Conservation (phyloP, 495 filamentous ascomycete species). For the Cryomyces antarcticus region DNA sequence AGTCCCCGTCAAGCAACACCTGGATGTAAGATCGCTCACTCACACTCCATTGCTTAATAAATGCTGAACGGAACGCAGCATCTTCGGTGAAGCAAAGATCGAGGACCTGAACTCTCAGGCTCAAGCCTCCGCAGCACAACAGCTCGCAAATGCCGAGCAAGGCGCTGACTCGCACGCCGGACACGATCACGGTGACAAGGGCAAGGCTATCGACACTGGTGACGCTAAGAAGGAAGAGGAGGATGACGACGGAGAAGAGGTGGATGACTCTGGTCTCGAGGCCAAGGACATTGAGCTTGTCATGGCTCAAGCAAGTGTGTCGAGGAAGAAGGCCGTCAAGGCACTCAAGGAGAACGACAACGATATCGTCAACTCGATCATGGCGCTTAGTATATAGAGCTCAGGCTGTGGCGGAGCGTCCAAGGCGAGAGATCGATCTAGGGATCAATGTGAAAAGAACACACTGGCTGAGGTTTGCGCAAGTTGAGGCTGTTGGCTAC, state of each 20-base stretch:
- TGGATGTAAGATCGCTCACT: conserved; percentile 59
- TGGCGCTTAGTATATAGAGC: conserved; percentile 86
- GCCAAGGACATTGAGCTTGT: conserved; percentile 98
- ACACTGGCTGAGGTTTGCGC: no score
- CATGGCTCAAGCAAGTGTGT: conserved; percentile 93
- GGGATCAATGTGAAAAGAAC: no score
- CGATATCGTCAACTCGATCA: conserved; percentile 99
- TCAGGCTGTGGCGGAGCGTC: not conserved
- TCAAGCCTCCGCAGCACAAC: conserved; percentile 80
- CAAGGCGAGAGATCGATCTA: not conserved
- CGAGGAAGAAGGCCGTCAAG: conserved; percentile 94
- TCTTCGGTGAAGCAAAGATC: conserved; percentile 99
- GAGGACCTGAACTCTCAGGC: conserved; percentile 97
- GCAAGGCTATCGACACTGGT: conserved; percentile 46
- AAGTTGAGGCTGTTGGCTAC: no score
- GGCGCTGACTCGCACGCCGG: conserved; percentile 33
- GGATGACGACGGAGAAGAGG: conserved; percentile 89
- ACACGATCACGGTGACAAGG: conserved; percentile 41
- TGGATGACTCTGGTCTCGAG: conserved; percentile 82
- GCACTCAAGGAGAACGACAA: conserved; percentile 97
- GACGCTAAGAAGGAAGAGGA: conserved; percentile 67
- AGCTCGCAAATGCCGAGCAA: conserved; percentile 54
- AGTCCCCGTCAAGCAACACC: conserved; percentile 92
- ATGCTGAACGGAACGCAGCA: conserved; percentile 31
- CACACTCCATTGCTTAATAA: not conserved